Evolutionary conservation across 805 yeast species (phyloP), one percentile per base, ranked within the genome.

Genomic region (Clavispora asparagi): DNA sequence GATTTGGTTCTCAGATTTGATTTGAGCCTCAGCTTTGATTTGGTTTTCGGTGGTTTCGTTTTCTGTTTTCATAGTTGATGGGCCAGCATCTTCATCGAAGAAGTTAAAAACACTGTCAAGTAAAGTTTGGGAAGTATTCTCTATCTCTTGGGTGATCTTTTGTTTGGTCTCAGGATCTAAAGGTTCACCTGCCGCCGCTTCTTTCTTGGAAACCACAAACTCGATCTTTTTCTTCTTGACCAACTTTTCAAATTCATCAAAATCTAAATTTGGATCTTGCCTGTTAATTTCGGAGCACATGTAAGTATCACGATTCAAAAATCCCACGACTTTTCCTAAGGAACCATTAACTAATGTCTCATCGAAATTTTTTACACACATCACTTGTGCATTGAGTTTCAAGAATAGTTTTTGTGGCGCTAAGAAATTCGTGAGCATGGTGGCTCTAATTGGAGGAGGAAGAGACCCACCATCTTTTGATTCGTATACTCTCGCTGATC

Each of bases 291-390:
- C 49, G 33, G 56, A 51, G 29, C 54, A 54, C 63, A 68, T 60
- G 42, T 71, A 71, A 0, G 74, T 70, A 44, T 70, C 69, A 40
- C 66, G 59, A 51, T 71, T 74, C 41, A 76, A 64, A 52, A 85
- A 83, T 14, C 76, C 81, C 7, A 80, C 54, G 1, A 94, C 84
- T 33, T 74, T 79, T 0, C 99, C 99, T 33, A 92, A 70, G 0
- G 97, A 80, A 3, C 99, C 99, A 66, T 94, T 94, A 36, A 94
- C 98, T 33, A 94, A 69, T 9, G 81, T 85, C 52, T 87, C 91
- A 27, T 78, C 74, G 8, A 48, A 45, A 61, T 94, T 94, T 57
- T 87, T 88, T 53, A 94, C 67, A 75, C 88, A 82, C 97, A 94
- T 91, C 13, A 94, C 97, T 64, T 94, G 99, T 0, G 97, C 95